These are phyloP conservation scores for Colletotrichum caudatum DNA, from an alignment of 2,329 filamentous ascomycete species.

Conservation along the genomic window DNA sequence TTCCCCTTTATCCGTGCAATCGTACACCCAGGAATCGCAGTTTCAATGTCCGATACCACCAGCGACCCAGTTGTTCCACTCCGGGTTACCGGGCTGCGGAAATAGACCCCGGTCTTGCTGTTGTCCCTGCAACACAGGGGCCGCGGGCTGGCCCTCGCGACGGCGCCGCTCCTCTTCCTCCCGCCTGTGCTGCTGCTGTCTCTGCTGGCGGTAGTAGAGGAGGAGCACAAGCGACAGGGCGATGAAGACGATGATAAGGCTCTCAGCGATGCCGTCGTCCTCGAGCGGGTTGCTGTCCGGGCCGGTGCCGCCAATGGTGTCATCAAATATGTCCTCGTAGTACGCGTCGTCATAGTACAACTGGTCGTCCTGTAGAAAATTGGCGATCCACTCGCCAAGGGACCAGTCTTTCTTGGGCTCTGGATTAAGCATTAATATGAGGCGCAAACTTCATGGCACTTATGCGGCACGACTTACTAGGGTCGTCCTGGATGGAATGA, in stretches of 20 bases:
- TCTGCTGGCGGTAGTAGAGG: constrained; percentile 82
- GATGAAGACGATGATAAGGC: constrained; percentile 83
- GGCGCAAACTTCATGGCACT: background rate
- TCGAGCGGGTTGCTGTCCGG: constrained; percentile 67
- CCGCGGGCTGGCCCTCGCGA: constrained; percentile 47
- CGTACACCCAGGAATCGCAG: constrained; percentile 8
- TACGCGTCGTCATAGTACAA: constrained; percentile 70
- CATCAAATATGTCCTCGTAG: constrained; percentile 68
- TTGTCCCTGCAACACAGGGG: constrained; percentile 43
- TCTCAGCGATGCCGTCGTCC: constrained; percentile 86
- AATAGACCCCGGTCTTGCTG: constrained; percentile 48
- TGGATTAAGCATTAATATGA: constrained; percentile 54
- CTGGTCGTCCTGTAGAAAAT: constrained; percentile 81
- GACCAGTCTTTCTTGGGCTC: constrained; percentile 80
- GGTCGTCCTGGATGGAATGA: constrained; percentile 92
- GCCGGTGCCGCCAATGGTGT: constrained; percentile 67
- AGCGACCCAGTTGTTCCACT: constrained; percentile 73
- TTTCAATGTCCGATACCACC: constrained; percentile 72
- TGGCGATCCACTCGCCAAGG: constrained; percentile 85
- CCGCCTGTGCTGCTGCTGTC: constrained; percentile 68
- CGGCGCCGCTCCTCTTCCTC: constrained; percentile 53
- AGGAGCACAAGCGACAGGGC: constrained; percentile 80
- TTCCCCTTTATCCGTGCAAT: constrained; percentile 9
- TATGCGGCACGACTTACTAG: constrained; percentile 67
- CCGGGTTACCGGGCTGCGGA: constrained; percentile 73